phyloP scores from a whole-genome alignment of 495 filamentous ascomycete genomes.

The Haplographium delicatum region DNA sequence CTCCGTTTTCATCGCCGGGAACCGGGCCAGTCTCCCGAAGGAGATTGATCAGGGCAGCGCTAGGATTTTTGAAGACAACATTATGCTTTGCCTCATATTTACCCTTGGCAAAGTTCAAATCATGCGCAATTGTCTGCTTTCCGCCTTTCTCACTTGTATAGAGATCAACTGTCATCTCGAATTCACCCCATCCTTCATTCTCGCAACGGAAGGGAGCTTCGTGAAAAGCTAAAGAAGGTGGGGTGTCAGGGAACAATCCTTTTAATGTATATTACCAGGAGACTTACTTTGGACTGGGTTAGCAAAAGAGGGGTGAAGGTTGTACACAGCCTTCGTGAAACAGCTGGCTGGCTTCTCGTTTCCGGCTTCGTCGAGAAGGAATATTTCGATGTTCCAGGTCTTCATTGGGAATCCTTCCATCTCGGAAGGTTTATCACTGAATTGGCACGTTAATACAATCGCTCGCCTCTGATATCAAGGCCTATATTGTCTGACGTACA shows the following conservation, averaged over 20 bases:
- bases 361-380: conserved; percentile 54
- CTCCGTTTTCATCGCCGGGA: conserved; percentile 64
- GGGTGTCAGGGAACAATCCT: conserved; percentile 4
- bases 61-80: conserved; percentile 87
- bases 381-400: conserved; percentile 61
- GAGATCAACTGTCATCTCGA: conserved; percentile 86
- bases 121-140: conserved; percentile 74
- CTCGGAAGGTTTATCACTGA: conserved; percentile 62
- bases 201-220: conserved; percentile 81
- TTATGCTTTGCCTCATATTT: conserved; percentile 81
- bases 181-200: conserved; percentile 98
- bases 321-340: conserved; percentile 89
- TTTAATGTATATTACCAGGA: neutral
- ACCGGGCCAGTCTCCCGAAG: conserved; percentile 80
- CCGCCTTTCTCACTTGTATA: conserved; percentile 79
- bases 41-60: conserved; percentile 65
- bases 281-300: conserved; percentile 73
- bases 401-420: conserved; percentile 90
- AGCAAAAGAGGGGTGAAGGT: conserved; percentile 88
- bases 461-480: neutral
- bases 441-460: conserved; percentile 16
- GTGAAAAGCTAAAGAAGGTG: conserved; percentile 59
- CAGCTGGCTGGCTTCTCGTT: conserved; percentile 69
- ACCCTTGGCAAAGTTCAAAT: conserved; percentile 81
- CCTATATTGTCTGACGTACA: conserved; percentile 28